phyloP scores from a whole-genome alignment of 345 rosid genomes.

The Viola odorata region DNA sequence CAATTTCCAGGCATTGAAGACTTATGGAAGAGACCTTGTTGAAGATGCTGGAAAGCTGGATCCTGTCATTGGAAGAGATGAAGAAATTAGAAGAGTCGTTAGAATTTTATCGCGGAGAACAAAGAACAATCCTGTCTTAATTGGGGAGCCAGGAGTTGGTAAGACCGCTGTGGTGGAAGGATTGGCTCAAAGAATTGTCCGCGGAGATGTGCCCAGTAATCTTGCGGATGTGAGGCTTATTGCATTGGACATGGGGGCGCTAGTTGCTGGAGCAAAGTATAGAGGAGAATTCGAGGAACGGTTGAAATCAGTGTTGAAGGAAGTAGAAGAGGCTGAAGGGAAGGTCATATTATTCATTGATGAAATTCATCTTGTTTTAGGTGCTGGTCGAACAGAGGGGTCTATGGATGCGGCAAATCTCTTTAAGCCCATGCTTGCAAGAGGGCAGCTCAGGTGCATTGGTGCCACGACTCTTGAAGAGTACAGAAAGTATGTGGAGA shows the following conservation, averaged over 20 bases:
- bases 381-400: constrained; percentile 89
- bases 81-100: constrained; percentile 75
- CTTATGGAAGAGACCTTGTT: constrained; percentile 89
- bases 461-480: constrained; percentile 94
- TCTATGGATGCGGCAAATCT: constrained; percentile 99
- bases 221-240: constrained; percentile 80
- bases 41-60: constrained; percentile 93
- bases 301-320: constrained; percentile 76
- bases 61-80: constrained; percentile 87
- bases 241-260: constrained; percentile 84
- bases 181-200: constrained; percentile 80
- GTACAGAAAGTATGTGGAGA: constrained; percentile 90
- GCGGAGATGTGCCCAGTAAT: constrained; percentile 86
- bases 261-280: constrained; percentile 82
- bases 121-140: constrained; percentile 87
- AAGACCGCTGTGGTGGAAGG: constrained; percentile 98
- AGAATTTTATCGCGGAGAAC: constrained; percentile 86
- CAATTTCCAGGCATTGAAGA: constrained; percentile 73
- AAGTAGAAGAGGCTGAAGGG: constrained; percentile 92
- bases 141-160: constrained; percentile 94
- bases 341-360: constrained; percentile 90
- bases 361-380: constrained; percentile 93
- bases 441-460: constrained; percentile 90
- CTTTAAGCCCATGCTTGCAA: constrained; percentile 91
- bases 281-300: constrained; percentile 91